phyloP scores from a whole-genome alignment of 495 filamentous ascomycete genomes.

The Aspergillus coremiiformis region DNA sequence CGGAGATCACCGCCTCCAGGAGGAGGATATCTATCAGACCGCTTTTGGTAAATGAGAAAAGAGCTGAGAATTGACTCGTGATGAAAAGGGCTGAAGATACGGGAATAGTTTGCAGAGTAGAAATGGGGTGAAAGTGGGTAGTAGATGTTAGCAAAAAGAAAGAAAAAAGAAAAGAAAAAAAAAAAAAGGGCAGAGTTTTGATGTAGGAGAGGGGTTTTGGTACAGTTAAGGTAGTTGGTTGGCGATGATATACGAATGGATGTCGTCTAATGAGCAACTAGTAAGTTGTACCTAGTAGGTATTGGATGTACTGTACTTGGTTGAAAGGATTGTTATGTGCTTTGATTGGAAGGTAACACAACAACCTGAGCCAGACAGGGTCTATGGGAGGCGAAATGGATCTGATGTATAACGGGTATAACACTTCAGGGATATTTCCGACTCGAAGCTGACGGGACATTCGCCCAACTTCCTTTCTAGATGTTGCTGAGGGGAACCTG shows the following conservation, averaged over 20 bases:
- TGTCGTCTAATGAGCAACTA: background rate
- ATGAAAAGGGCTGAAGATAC: background rate
- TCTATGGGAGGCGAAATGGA: background rate
- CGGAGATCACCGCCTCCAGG: conserved; percentile 29
- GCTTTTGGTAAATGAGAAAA: background rate
- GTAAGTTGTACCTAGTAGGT: too few species aligned
- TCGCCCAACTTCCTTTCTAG: background rate
- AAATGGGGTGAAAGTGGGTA: background rate
- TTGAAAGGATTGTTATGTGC: background rate
- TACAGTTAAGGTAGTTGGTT: background rate
- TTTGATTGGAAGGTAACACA: background rate
- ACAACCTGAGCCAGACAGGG: background rate
- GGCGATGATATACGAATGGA: background rate
- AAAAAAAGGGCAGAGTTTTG: too few species aligned
- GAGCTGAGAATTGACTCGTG: background rate
- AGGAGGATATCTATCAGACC: conserved; percentile 3
- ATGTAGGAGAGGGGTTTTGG: conserved; percentile 4
- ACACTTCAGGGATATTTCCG: background rate
- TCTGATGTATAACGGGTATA: background rate
- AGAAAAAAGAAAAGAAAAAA: too few species aligned
- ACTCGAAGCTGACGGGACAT: background rate
- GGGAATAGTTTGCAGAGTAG: background rate
- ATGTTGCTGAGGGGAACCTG: background rate
- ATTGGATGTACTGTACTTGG: too few species aligned
- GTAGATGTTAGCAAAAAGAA: background rate